Evolutionary conservation across 2,329 filamentous ascomycete genomes (phyloP).

Genomic region (Lecanicillium sp.): DNA sequence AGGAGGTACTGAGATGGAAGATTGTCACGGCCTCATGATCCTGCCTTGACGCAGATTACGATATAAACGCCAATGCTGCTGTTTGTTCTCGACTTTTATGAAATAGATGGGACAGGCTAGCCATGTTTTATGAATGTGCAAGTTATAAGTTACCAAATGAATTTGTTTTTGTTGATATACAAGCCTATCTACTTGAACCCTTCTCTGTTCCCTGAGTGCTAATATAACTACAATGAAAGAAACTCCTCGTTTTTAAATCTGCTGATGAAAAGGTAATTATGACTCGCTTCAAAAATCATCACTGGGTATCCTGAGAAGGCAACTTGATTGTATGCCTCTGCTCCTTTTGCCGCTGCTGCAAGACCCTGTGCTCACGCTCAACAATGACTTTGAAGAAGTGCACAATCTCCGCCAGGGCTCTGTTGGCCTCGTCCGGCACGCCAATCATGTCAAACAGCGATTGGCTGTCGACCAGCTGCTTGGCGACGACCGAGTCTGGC

Average conservation of each 20-base stretch:
- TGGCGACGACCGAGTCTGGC: conserved; percentile 51
- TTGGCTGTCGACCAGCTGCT: conserved; percentile 50
- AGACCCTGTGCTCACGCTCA: conserved; percentile 36
- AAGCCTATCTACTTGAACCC: no score
- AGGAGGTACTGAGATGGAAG: conserved; percentile 12
- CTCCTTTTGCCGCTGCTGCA: conserved; percentile 20
- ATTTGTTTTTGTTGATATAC: no score
- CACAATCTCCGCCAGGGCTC: conserved; percentile 43
- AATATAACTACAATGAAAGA: no score
- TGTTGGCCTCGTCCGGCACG: conserved; percentile 36
- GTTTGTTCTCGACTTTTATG: no score
- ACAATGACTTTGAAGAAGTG: conserved; percentile 50
- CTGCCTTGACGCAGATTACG: conserved; percentile 15
- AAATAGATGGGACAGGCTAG: no score
- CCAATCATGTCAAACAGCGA: conserved; percentile 45
- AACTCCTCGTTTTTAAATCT: no score
- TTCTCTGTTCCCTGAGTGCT: no score
- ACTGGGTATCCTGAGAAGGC: not conserved
- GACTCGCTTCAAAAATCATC: no score
- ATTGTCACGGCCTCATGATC: conserved; percentile 12
- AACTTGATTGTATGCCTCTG: not conserved
- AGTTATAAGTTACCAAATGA: no score
- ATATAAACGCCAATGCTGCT: no score
- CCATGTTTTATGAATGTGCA: no score
- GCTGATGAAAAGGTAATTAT: no score